Evolutionary conservation across 2,329 filamentous ascomycete species (phyloP).

Genomic region (Exophiala sp.): DNA sequence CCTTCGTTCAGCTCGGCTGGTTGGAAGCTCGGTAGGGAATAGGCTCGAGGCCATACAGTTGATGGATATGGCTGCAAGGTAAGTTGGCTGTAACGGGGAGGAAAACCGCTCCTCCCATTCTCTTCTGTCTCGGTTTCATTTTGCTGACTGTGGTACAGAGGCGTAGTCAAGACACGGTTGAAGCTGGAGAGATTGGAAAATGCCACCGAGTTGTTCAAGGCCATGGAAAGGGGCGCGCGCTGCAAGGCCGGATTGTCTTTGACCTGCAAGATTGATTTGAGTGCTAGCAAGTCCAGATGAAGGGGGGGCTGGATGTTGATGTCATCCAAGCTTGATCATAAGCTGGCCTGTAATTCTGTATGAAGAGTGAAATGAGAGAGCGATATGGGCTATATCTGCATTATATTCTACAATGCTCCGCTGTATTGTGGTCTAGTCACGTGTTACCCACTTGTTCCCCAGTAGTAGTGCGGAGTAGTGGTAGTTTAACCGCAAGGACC

Average conservation of each 20-base stretch:
- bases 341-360: neutral
- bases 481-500: neutral
- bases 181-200: slow-evolving; percentile 43
- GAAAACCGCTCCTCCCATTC: neutral
- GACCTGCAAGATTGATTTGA: slow-evolving; percentile 33
- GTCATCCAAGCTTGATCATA: neutral
- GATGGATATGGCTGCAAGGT: slow-evolving; percentile 41
- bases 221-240: slow-evolving; percentile 39
- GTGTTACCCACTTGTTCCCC: neutral
- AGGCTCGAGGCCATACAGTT: slow-evolving; percentile 45
- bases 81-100: neutral
- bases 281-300: no score
- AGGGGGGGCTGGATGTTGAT: no score
- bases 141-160: slow-evolving; percentile 28
- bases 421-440: no score
- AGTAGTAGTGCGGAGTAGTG: neutral
- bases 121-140: neutral
- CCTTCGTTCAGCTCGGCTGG: slow-evolving; percentile 32
- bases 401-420: neutral
- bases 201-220: slow-evolving; percentile 41
- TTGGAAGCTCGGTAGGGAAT: slow-evolving; percentile 47
- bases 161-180: slow-evolving; percentile 42
- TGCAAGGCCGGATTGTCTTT: slow-evolving; percentile 45
- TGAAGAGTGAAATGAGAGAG: no score
- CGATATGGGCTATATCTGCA: neutral